phyloP scores from a whole-genome alignment of 1,284 basidiomycete genomes.

The Wallemia hederae region DNA sequence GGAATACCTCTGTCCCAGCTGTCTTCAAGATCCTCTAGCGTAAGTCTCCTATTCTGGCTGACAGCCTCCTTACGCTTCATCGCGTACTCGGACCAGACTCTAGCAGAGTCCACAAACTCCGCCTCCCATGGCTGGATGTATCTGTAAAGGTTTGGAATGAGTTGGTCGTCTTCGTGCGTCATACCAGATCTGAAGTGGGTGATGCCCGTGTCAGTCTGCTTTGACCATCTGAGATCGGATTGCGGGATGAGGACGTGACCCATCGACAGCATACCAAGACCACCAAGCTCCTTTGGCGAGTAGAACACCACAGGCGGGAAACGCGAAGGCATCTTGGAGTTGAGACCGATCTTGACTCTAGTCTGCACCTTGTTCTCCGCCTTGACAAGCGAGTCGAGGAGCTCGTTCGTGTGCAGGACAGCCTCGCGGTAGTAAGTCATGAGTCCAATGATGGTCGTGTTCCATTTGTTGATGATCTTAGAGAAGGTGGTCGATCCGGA shows the following conservation, averaged over 20 bases:
- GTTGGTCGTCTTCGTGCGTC: constrained; percentile 53
- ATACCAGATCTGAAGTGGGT: constrained; percentile 95
- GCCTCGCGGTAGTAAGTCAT: constrained; percentile 99
- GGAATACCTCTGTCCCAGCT: constrained; percentile 97
- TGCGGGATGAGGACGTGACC: constrained; percentile 95
- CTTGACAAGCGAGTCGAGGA: constrained; percentile 77
- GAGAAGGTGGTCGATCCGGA: constrained; percentile 96
- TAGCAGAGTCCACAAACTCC: constrained; percentile 89
- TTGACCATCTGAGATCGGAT: constrained; percentile 87
- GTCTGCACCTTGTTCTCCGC: constrained; percentile 98
- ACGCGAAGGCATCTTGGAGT: constrained; percentile 97
- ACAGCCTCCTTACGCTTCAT: constrained; percentile 98
- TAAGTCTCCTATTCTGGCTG: constrained; percentile 81
- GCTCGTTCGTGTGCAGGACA: constrained; percentile 90
- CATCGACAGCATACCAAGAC: constrained; percentile 98
- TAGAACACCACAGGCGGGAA: constrained; percentile 92
- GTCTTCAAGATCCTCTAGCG: constrained; percentile 87
- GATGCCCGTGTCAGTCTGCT: constrained; percentile 80
- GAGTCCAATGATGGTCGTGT: constrained; percentile 39
- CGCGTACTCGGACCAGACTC: constrained; percentile 98
- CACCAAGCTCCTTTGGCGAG: constrained; percentile 81
- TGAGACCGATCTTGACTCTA: constrained; percentile 92
- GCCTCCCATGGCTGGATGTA: constrained; percentile 98
- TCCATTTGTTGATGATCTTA: constrained; percentile 86
- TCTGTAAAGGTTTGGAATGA: constrained; percentile 90